Evolutionary conservation across 768 basidiomycete species (phyloP).

Genomic region (Candolleomyces aberdarensis): DNA sequence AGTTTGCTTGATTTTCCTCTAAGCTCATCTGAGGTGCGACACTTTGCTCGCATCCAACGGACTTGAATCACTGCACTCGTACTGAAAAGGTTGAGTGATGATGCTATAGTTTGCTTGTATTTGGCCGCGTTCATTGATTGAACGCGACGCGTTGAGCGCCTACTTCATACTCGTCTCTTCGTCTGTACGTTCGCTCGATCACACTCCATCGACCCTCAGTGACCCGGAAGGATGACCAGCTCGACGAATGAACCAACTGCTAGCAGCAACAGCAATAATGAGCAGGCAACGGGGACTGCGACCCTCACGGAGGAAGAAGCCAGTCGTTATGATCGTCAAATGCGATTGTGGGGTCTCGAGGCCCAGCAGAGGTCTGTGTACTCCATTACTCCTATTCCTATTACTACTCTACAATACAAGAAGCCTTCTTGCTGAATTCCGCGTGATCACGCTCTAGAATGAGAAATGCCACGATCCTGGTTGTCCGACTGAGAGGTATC

Average conservation of each 20-base stretch:
- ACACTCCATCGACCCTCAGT: neutral
- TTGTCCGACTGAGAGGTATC: slow-evolving; percentile 74
- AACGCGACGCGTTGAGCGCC: slow-evolving; percentile 4
- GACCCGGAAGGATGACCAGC: neutral
- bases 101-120: slow-evolving; percentile 1
- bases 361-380: slow-evolving; percentile 82
- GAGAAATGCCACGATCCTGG: slow-evolving; percentile 88
- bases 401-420: neutral
- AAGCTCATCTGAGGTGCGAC: too few relatives aligned
- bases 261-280: neutral
- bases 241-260: neutral
- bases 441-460: slow-evolving; percentile 51
- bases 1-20: too few relatives aligned
- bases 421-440: slow-evolving; percentile 10
- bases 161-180: neutral
- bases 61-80: neutral
- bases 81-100: too few relatives aligned
- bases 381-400: slow-evolving; percentile 5
- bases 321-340: slow-evolving; percentile 93
- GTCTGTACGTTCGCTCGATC: neutral
- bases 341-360: slow-evolving; percentile 96
- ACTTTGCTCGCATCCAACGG: too few relatives aligned
- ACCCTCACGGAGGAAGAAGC: slow-evolving; percentile 63
- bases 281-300: neutral
- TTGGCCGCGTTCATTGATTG: neutral